Conservation (phyloP, 2,329 filamentous ascomycete genomes). For the Elsinoe necatrix region DNA sequence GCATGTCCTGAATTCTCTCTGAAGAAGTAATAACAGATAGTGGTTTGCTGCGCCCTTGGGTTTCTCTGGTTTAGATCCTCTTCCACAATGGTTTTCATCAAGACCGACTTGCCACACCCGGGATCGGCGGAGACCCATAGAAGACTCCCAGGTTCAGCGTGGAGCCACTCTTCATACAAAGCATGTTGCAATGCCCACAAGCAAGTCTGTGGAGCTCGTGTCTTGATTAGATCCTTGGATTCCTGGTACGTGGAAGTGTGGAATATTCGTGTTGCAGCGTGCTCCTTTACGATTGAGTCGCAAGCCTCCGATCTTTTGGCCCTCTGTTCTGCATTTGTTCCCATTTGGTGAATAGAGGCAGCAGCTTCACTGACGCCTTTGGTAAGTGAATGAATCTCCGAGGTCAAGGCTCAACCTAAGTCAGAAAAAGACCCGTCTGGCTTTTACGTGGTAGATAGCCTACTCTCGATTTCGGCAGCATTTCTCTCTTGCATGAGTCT, state of each 20-base stretch:
- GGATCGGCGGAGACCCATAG: slow-evolving; percentile 35
- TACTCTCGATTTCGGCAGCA: background rate
- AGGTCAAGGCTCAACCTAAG: background rate
- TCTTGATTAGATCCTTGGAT: background rate
- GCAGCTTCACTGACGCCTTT: background rate
- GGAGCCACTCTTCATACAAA: slow-evolving; percentile 25
- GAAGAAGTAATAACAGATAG: slow-evolving; percentile 26
- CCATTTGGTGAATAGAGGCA: background rate
- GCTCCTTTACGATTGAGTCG: background rate
- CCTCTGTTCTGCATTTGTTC: background rate
- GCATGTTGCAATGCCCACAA: slow-evolving; percentile 28
- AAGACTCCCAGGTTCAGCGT: slow-evolving; percentile 20
- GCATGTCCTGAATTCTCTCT: slow-evolving; percentile 32
- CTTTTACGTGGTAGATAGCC: background rate
- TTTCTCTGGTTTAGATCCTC: slow-evolving; percentile 18
- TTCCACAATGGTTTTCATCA: slow-evolving; percentile 30
- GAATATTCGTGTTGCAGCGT: background rate
- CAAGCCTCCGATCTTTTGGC: background rate
- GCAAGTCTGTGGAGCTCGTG: slow-evolving; percentile 27
- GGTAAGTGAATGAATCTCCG: background rate
- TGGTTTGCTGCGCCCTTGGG: no score
- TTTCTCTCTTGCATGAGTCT: background rate
- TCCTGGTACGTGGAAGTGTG: background rate
- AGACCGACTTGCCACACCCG: slow-evolving; percentile 35
- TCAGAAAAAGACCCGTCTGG: no score